Conservation (phyloP, 2,329 filamentous ascomycete genomes). For the Sarocladiaceae sp. region DNA sequence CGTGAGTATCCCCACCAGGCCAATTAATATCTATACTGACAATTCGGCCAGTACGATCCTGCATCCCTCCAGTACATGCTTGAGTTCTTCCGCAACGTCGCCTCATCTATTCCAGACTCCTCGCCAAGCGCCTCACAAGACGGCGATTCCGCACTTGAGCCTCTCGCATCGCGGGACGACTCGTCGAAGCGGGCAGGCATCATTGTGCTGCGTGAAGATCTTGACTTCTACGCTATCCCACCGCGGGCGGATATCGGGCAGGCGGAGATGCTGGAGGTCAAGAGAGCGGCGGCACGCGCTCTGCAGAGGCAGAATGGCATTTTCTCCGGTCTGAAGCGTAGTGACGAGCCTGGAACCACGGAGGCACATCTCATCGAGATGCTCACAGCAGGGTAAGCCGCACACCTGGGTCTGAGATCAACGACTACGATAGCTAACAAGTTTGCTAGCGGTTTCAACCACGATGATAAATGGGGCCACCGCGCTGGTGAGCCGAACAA, state of each 20-base stretch:
- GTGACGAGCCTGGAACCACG: conserved; percentile 91
- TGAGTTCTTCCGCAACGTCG: conserved; percentile 93
- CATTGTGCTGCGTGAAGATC: conserved; percentile 90
- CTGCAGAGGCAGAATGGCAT: conserved; percentile 87
- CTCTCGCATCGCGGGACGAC: conserved; percentile 62
- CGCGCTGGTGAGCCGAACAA: conserved; percentile 97
- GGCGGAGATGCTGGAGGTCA: conserved; percentile 90
- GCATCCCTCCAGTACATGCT: conserved; percentile 97
- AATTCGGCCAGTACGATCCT: conserved; percentile 74
- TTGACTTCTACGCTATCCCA: conserved; percentile 96
- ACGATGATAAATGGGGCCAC: conserved; percentile 92
- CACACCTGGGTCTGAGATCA: not conserved
- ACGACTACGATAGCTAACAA: conserved; percentile 8
- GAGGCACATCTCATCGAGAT: conserved; percentile 99
- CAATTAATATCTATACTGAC: not conserved
- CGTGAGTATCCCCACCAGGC: conserved; percentile 55
- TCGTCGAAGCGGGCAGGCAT: conserved; percentile 91
- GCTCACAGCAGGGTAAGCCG: conserved; percentile 86
- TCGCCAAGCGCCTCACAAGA: conserved; percentile 62
- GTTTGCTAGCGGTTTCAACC: conserved; percentile 75
- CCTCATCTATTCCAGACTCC: conserved; percentile 84
- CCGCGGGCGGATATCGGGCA: conserved; percentile 78
- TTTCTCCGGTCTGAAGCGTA: conserved; percentile 90
- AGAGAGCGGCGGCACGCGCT: conserved; percentile 83
- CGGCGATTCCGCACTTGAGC: conserved; percentile 57